Conservation (phyloP, 2,329 filamentous ascomycete species). For the Exophiala aquamarina region DNA sequence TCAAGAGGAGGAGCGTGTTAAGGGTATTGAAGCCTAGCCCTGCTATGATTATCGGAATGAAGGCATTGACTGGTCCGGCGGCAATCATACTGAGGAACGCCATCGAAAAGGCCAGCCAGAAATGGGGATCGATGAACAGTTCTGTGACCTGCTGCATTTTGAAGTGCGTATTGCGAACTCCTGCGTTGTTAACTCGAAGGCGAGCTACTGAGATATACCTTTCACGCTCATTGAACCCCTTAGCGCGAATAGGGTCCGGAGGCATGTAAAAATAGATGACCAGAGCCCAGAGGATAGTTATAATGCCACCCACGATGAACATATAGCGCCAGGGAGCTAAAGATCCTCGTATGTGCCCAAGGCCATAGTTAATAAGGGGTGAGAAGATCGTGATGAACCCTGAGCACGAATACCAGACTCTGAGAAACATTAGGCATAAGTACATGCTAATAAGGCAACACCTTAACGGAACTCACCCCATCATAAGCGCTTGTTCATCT, state of each 20-base stretch:
- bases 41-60: conserved; percentile 67
- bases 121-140: conserved; percentile 57
- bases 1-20: conserved; percentile 63
- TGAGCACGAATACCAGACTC: conserved; percentile 62
- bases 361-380: conserved; percentile 63
- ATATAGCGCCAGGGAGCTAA: conserved; percentile 68
- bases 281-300: conserved; percentile 59
- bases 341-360: conserved; percentile 59
- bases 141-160: conserved; percentile 60
- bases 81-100: conserved; percentile 69
- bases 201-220: conserved; percentile 64
- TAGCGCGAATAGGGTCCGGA: conserved; percentile 65
- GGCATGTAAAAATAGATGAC: conserved; percentile 64
- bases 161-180: conserved; percentile 60
- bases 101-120: conserved; percentile 64
- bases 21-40: conserved; percentile 64
- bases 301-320: conserved; percentile 62
- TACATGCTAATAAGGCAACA: conserved; percentile 29
- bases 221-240: conserved; percentile 66
- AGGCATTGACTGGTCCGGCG: conserved; percentile 62
- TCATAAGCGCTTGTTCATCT: conserved; percentile 61
- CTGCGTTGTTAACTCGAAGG: conserved; percentile 62
- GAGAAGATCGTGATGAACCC: conserved; percentile 48
- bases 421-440: neutral
- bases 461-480: conserved; percentile 42